phyloP scores from a whole-genome alignment of 108 stramenopile genomes.

The Cyclotella sp. region DNA sequence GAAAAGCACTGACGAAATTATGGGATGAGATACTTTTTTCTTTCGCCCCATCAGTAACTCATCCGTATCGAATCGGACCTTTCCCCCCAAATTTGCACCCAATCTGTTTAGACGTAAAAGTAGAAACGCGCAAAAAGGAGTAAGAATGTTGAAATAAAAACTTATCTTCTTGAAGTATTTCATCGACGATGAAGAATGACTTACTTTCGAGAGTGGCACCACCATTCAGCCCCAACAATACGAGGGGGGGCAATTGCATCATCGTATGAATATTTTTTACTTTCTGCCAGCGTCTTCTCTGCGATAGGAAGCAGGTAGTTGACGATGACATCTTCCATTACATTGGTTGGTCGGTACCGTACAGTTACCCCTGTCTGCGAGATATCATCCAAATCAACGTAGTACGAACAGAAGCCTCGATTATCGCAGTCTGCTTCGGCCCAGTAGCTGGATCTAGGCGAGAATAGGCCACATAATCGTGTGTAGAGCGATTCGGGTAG shows the following conservation, averaged over 20 bases:
- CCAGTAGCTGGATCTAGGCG: constrained; percentile 77
- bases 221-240: constrained; percentile 86
- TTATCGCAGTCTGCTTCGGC: constrained; percentile 71
- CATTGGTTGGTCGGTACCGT: constrained; percentile 40
- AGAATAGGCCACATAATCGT: constrained; percentile 62
- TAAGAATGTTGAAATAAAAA: no score
- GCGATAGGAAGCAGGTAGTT: constrained; percentile 74
- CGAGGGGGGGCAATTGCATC: neutral
- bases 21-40: constrained; percentile 77
- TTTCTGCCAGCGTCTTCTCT: constrained; percentile 47
- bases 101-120: constrained; percentile 27
- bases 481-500: constrained; percentile 68
- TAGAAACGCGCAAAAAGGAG: no score
- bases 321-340: constrained; percentile 79
- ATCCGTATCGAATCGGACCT: constrained; percentile 91
- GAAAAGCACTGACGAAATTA: constrained; percentile 79
- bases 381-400: constrained; percentile 51
- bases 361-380: neutral
- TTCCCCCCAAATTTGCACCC: constrained; percentile 84
- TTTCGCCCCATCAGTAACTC: constrained; percentile 72
- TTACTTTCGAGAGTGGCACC: constrained; percentile 75
- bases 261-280: neutral
- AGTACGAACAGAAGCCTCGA: constrained; percentile 85
- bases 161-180: no score
- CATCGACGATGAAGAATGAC: neutral